Conservation (phyloP, 2,329 filamentous ascomycete genomes). For the Neonectria neomacrospora region DNA sequence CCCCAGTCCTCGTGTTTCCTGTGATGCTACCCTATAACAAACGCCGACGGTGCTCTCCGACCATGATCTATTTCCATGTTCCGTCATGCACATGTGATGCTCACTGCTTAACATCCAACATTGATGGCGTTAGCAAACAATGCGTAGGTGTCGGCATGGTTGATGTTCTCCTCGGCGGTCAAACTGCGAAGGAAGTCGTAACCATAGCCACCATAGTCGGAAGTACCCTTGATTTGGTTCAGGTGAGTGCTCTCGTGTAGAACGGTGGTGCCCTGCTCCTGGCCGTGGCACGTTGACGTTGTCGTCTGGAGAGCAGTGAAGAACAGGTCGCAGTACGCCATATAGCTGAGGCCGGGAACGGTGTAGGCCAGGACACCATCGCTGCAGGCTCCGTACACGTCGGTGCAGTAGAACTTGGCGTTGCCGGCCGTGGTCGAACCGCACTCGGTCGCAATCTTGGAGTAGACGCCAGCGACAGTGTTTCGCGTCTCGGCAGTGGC, state of each 20-base stretch:
- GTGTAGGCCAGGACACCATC: slow-evolving; percentile 69
- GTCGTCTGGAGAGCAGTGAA: slow-evolving; percentile 65
- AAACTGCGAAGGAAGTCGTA: slow-evolving; percentile 63
- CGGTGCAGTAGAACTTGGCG: slow-evolving; percentile 68
- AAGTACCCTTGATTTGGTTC: slow-evolving; percentile 66
- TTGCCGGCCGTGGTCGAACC: slow-evolving; percentile 58
- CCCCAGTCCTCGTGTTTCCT: slow-evolving; percentile 5
- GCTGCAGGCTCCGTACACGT: slow-evolving; percentile 64
- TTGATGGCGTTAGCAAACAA: slow-evolving; percentile 41
- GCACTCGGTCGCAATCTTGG: slow-evolving; percentile 66
- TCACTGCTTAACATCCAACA: slow-evolving; percentile 49
- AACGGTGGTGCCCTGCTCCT: slow-evolving; percentile 73
- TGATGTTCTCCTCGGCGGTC: slow-evolving; percentile 60
- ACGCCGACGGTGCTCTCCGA: slow-evolving; percentile 5
- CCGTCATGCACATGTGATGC: slow-evolving; percentile 2
- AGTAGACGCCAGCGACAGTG: slow-evolving; percentile 63
- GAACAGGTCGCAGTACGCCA: slow-evolving; percentile 71
- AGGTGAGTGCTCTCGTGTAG: slow-evolving; percentile 74
- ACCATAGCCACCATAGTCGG: slow-evolving; percentile 68
- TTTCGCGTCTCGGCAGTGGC: slow-evolving; percentile 56
- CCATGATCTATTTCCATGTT: slow-evolving; percentile 1
- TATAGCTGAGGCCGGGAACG: slow-evolving; percentile 61
- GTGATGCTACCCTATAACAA: slow-evolving; percentile 1
- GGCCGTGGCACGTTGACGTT: slow-evolving; percentile 65
- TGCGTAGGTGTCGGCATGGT: slow-evolving; percentile 69